Base-by-base conservation (phyloP, 495 filamentous ascomycete genomes). In the Lophiotrema nucula region DNA sequence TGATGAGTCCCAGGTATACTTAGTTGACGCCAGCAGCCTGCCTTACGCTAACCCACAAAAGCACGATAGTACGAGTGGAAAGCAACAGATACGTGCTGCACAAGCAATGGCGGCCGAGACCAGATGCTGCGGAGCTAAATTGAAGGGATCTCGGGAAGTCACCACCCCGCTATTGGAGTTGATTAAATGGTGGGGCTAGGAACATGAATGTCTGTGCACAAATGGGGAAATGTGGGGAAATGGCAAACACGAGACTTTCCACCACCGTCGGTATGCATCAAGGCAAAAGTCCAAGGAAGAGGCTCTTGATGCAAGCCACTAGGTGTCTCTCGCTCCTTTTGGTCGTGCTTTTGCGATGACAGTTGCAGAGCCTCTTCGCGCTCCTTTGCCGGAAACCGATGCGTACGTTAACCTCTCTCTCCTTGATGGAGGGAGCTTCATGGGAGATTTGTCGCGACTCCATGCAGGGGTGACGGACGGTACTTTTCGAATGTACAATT, bases 371-470 rank as follows among this genome's bases (percentile, higher is more conserved):
- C 33, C n/a, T 27, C 39, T 21, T 13, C 35, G 47, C 42, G 44
- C 25, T 26, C 28, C 47, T 23, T 31, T 63, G 23, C 60, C 60
- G 31, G 60, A 53, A 31, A 47, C 60, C 11, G 42, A 63, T 39
- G 60, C 53, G 15, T 52, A 43, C 25, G 47, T 63, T 24, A 13
- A 57, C 15, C 43, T 63, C 16, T 57, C 53, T 1, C 50, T 64
- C 24, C 56, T 64, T 13, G 61, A 64, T 55, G 61, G 61, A 8
- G 61, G 61, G 8, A 64, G 61, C 23, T 64, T 64, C 26, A 46
- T 59, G 1, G 61, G 55, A 12, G 61, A 64, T 11, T 21, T 50
- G 24, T 5, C 23, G 22, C 54, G 56, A 37, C 1, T 64, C 15
- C 61, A 64, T 47, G 61, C 55, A 1, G 56, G 50, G n/a, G 56